Evolutionary conservation across 2,329 filamentous ascomycete genomes (phyloP).

Genomic region (Ophiostoma sp.): DNA sequence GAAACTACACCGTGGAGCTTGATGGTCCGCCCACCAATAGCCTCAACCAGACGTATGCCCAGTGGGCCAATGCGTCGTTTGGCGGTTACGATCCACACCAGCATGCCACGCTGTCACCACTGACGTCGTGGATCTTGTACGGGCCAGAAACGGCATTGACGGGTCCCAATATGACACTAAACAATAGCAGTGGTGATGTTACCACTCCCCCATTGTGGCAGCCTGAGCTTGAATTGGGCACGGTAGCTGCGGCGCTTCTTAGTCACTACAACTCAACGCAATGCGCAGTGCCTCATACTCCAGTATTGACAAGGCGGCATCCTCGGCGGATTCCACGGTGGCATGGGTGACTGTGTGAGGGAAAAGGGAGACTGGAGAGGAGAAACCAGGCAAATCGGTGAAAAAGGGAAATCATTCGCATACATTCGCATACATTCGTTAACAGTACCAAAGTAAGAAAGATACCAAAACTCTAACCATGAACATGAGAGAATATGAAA

Average conservation of each 20-base stretch:
- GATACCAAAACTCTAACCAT: not conserved
- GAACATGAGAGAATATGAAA: no score
- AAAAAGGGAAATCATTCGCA: not conserved
- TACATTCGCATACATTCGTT: not conserved
- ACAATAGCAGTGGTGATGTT: not conserved
- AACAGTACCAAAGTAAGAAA: not conserved
- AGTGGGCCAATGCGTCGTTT: slow-evolving; percentile 30
- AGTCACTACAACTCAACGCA: slow-evolving; percentile 13
- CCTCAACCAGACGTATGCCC: slow-evolving; percentile 21
- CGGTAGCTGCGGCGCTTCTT: slow-evolving; percentile 14
- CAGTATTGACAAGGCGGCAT: not conserved
- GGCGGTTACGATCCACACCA: slow-evolving; percentile 17
- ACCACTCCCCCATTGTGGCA: slow-evolving; percentile 5
- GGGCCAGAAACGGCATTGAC: slow-evolving; percentile 36
- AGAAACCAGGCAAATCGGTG: not conserved
- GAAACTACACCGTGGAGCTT: slow-evolving; percentile 9
- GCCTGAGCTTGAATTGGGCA: slow-evolving; percentile 21
- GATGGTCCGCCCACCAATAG: slow-evolving; percentile 1
- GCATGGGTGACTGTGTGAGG: not conserved
- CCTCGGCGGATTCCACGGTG: not conserved
- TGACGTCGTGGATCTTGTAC: slow-evolving; percentile 45
- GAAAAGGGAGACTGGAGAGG: not conserved
- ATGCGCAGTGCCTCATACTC: not conserved
- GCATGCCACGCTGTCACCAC: slow-evolving; percentile 38
- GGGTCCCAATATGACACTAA: not conserved